A percentile compares a stretch with the other conserved stretches of the same genome.
These are phyloP conservation scores for Candida saitoana DNA, from an alignment of 805 yeast genomes.

Conservation along the genomic window DNA sequence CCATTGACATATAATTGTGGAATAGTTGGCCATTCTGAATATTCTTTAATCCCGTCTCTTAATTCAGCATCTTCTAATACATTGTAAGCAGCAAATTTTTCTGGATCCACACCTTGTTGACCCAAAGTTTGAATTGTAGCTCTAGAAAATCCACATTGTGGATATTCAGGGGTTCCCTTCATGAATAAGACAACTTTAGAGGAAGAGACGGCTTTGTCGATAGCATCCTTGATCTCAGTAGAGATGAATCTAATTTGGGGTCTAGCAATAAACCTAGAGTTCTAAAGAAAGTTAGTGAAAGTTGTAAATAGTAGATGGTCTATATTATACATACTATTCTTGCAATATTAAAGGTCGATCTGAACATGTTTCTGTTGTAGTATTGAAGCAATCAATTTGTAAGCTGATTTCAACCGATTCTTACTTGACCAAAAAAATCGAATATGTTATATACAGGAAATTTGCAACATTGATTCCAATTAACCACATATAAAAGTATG, in stretches of 20 bases:
- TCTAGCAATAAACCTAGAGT: constrained; percentile 1
- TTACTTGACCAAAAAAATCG: constrained; percentile 1
- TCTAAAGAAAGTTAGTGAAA: background rate
- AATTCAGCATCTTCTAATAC: constrained; percentile 92
- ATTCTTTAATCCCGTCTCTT: constrained; percentile 94
- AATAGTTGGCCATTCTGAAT: constrained; percentile 95
- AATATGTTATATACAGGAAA: background rate
- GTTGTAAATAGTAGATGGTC: background rate
- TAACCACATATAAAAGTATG: no score
- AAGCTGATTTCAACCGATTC: background rate
- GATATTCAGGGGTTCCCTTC: constrained; percentile 98
- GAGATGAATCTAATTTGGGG: constrained; percentile 50
- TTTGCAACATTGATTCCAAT: background rate
- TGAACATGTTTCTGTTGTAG: constrained; percentile 3
- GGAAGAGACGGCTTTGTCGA: constrained; percentile 76
- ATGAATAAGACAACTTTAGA: constrained; percentile 95
- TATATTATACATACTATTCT: constrained; percentile 6
- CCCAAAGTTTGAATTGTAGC: constrained; percentile 92
- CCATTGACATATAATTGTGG: constrained; percentile 90
- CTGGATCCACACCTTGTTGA: constrained; percentile 95
- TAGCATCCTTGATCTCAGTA: constrained; percentile 76
- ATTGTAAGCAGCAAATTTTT: constrained; percentile 93
- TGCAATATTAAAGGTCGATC: constrained; percentile 4
- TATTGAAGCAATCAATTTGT: constrained; percentile 1
- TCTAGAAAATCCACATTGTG: constrained; percentile 96